Evolutionary conservation across 169 alveolate genomes (phyloP).

Genomic region (Plasmodium coatneyi): DNA sequence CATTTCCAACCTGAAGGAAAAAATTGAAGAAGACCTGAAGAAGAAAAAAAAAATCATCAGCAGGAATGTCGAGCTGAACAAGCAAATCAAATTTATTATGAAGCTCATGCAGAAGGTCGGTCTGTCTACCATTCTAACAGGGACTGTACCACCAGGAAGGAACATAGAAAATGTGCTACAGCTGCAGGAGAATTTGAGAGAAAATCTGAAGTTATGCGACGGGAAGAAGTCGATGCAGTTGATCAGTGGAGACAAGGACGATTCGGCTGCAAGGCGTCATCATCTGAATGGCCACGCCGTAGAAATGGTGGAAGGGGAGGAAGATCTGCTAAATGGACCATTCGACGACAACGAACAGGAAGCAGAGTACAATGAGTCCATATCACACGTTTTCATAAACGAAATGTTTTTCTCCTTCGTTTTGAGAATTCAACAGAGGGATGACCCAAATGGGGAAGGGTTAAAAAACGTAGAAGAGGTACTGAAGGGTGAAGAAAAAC

Average conservation of each 20-base stretch:
- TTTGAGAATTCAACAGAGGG: constrained; percentile 36
- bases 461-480: constrained; percentile 35
- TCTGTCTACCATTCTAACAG: constrained; percentile 57
- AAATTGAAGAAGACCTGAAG: constrained; percentile 69
- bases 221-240: constrained; percentile 21
- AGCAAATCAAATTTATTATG: constrained; percentile 72
- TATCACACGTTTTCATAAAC: constrained; percentile 75
- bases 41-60: constrained; percentile 59
- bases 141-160: constrained; percentile 72
- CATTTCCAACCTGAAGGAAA: constrained; percentile 58
- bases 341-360: constrained; percentile 31
- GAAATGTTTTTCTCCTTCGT: constrained; percentile 71
- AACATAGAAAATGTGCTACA: constrained; percentile 68
- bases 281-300: not conserved
- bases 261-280: not conserved
- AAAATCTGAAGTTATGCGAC: constrained; percentile 27
- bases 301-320: constrained; percentile 1
- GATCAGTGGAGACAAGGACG: not conserved
- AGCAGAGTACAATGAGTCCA: constrained; percentile 32
- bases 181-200: constrained; percentile 65
- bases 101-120: constrained; percentile 76
- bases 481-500: constrained; percentile 53
- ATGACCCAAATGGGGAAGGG: constrained; percentile 5
- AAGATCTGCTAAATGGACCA: not conserved
- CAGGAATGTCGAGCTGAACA: constrained; percentile 72